Base-by-base conservation (phyloP, 1,139 yeast genomes). In the Kazachstania sp. region DNA sequence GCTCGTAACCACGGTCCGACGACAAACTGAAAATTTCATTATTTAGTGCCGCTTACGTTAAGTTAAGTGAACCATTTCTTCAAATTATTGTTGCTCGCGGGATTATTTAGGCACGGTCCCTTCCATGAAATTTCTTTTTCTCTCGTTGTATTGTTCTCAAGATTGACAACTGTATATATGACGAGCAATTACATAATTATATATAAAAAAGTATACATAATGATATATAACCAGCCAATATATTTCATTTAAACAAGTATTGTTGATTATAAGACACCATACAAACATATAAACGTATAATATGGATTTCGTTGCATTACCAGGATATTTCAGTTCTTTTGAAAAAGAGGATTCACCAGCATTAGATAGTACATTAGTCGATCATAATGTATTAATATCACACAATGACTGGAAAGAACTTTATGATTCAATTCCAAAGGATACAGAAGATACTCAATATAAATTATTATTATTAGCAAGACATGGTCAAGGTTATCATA, bases 401-500 rank as follows among this genome's bases (percentile, higher is more conserved):
- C 53, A 52, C 29, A 55, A 60, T 23, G 61, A 77, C 1, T 82
- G 87, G 87, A 53, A 56, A 0, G 65, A 69, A 8, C 59, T 78
- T 6, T 56, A 51, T 37, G 43, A 53, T n/a, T 42, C 57, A 1
- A 43, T 59, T 7, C 63, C 63, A 1, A 23, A 37, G 4, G 58
- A 58, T 31, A 57, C 59, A 1, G 52, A 39, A 3, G 47, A 47
- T 1, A 43, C 45, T 16, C 47, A 48, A 13, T 58, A 81, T 61
- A 83, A 82, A 60, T 60, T 83, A 39, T 53, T 83, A 5, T 73
- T 79, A 46, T 67, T 82, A 45, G 88, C 86, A 1, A 71, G 95
- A 50, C 94, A 85, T 58, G 94, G 94, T 7, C 85, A 84, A 64
- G 94, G 94, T 0, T 78, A 71, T 64, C 92, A 84, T 59, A 85